Conservation (phyloP, 1,139 yeast genomes). For the Geotrichum europaeum region DNA sequence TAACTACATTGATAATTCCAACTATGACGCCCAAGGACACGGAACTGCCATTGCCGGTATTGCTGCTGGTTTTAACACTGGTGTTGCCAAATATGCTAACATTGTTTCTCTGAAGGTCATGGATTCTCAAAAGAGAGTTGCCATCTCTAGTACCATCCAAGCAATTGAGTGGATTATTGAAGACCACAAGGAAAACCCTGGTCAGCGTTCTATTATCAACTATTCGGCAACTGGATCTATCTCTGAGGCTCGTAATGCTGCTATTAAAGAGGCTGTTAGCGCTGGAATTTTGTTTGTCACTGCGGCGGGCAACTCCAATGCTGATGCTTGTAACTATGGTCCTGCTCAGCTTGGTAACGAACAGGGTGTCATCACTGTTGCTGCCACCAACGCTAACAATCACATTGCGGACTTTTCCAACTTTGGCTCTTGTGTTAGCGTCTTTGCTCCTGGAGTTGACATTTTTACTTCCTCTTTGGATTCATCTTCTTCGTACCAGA, state of each 20-base stretch:
- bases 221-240: constrained; percentile 89
- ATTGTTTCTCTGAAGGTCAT: constrained; percentile 40
- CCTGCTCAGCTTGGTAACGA: constrained; percentile 67
- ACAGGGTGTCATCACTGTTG: constrained; percentile 48
- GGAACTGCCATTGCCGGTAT: constrained; percentile 45
- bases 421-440: constrained; percentile 79
- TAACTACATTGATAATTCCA: constrained; percentile 31
- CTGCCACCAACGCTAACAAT: constrained; percentile 73
- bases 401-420: constrained; percentile 46
- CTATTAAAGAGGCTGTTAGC: constrained; percentile 76
- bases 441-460: constrained; percentile 81
- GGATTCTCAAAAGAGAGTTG: constrained; percentile 33
- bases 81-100: constrained; percentile 41
- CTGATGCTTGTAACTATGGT: constrained; percentile 77
- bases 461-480: constrained; percentile 51
- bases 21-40: constrained; percentile 38
- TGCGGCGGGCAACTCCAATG: constrained; percentile 84
- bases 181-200: constrained; percentile 53
- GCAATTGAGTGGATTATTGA: constrained; percentile 40
- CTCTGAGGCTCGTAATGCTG: constrained; percentile 73
- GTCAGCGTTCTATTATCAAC: constrained; percentile 82
- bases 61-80: constrained; percentile 41
- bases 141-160: constrained; percentile 30
- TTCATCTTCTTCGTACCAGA: constrained; percentile 71
- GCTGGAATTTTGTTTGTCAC: constrained; percentile 81